Percentiles rank a stretch among this genome's conserved stretches.
These are phyloP conservation scores for Stephania yunnanensis DNA, from an alignment of 164 flowering plant genomes.

Conservation along the genomic window DNA sequence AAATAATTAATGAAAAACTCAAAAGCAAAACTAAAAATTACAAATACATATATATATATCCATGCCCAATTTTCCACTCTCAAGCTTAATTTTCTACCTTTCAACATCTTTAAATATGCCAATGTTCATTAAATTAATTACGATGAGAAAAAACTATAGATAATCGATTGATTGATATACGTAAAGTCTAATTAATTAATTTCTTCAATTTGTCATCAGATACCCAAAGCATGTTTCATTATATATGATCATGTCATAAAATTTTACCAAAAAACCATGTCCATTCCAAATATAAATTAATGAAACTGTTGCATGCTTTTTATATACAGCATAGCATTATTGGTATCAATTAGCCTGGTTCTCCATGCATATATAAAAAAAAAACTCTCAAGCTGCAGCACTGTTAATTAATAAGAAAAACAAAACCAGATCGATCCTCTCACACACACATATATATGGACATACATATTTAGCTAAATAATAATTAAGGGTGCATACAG, in stretches of 20 bases:
- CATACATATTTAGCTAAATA: too few species aligned
- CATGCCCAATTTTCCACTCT: background rate
- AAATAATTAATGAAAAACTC: background rate
- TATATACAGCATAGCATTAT: background rate
- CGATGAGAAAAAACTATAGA: too few species aligned
- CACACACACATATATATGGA: too few species aligned
- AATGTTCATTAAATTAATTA: too few species aligned
- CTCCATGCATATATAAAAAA: background rate
- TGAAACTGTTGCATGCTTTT: background rate
- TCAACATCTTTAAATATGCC: too few species aligned
- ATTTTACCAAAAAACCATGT: background rate
- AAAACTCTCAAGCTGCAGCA: background rate
- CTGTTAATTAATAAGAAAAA: too few species aligned
- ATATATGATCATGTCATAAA: too few species aligned
- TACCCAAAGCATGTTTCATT: too few species aligned
- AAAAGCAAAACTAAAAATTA: too few species aligned
- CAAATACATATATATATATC: background rate
- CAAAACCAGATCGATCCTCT: background rate
- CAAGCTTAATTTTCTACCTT: background rate
- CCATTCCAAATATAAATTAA: background rate
- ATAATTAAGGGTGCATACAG: background rate
- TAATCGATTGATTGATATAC: too few species aligned
- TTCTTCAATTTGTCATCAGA: too few species aligned
- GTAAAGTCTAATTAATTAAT: too few species aligned
- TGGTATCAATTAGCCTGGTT: background rate